A percentile compares a stretch with the other conserved stretches of the same genome.
Conservation (phyloP, 352 stramenopile genomes). For the Globisporangium apiculatum region DNA sequence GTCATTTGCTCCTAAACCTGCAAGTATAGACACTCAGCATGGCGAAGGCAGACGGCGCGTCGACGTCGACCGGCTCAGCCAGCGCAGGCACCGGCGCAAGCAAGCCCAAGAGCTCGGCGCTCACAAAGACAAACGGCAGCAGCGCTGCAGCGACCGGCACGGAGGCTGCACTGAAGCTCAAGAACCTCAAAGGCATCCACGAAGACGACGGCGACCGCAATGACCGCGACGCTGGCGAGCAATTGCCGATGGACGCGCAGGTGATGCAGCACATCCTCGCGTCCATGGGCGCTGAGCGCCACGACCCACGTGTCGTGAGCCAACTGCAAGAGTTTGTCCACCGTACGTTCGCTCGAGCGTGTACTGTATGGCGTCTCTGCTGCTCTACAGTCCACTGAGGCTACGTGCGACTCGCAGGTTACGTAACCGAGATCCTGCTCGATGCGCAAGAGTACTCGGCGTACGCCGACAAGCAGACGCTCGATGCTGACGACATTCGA, state of each 20-base stretch:
- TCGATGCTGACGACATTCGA: constrained; percentile 72
- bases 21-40: not conserved
- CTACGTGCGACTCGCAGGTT: constrained; percentile 26
- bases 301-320: constrained; percentile 69
- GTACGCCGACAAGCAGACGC: constrained; percentile 63
- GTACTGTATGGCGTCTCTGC: not conserved
- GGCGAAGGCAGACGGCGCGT: constrained; percentile 6
- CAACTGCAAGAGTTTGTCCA: constrained; percentile 84
- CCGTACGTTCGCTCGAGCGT: constrained; percentile 25
- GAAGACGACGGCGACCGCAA: constrained; percentile 50
- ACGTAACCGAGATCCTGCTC: constrained; percentile 76
- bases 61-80: not conserved
- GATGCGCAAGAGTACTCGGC: constrained; percentile 81
- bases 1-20: too few relatives aligned
- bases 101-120: constrained; percentile 12
- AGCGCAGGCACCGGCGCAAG: not conserved
- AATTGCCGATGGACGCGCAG: constrained; percentile 51
- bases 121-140: constrained; percentile 9
- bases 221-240: constrained; percentile 30
- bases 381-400: not conserved
- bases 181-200: constrained; percentile 51
- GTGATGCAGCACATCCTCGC: constrained; percentile 55
- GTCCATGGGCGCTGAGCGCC: constrained; percentile 77
- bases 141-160: constrained; percentile 15
- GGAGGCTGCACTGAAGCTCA: constrained; percentile 36